phyloP scores from a whole-genome alignment of 2,329 filamentous ascomycete species.

The Akanthomyces dipterigenus region DNA sequence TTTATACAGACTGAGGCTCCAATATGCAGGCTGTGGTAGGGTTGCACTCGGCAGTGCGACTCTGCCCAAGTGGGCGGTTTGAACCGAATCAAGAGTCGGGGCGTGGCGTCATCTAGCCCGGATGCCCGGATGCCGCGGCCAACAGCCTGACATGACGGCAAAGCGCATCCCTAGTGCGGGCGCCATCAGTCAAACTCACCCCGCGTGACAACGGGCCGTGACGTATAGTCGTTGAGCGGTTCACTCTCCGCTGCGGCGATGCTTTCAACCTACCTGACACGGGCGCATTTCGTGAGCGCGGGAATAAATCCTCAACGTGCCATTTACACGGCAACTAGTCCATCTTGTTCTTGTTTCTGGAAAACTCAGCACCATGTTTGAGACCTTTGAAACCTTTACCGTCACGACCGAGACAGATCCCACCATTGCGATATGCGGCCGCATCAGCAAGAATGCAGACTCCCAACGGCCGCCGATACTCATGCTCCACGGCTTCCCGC shows the following conservation, averaged over 20 bases:
- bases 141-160: not conserved
- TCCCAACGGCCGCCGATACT: constrained; percentile 35
- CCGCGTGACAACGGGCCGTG: not conserved
- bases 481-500: constrained; percentile 46
- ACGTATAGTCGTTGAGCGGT: no score
- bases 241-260: no score
- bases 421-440: constrained; percentile 36
- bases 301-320: not conserved
- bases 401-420: constrained; percentile 29
- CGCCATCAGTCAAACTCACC: not conserved
- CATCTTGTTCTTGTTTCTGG: not conserved
- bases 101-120: not conserved
- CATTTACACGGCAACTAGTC: not conserved
- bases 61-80: not conserved
- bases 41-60: not conserved
- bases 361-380: constrained; percentile 29
- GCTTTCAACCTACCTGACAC: not conserved
- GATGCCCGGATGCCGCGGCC: not conserved
- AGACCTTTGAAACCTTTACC: constrained; percentile 31
- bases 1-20: no score
- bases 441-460: constrained; percentile 26
- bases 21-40: no score
- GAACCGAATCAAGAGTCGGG: not conserved
- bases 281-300: not conserved
- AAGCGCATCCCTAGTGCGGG: no score